Evolutionary conservation across 2,329 filamentous ascomycete genomes (phyloP), one percentile per base, ranked within the genome.

Genomic region (Colletotrichum lentis): DNA sequence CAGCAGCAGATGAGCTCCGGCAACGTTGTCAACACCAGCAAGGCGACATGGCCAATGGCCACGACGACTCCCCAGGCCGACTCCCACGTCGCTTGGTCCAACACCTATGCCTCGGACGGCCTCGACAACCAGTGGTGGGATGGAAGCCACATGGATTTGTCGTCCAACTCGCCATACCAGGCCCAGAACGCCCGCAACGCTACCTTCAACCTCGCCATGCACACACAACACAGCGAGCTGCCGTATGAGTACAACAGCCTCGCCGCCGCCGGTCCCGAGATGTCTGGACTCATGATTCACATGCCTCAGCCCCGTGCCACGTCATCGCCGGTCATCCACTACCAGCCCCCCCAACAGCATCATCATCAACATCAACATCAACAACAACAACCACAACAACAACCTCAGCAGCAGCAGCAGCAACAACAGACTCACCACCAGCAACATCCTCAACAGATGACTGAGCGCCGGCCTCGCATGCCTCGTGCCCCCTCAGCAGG

Each of bases 401-500:
- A 47, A 1, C 44, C n/a, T n/a, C n/a, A 47, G 3, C 44, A 47
- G 3, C 44, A 47, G 3, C 16, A 20, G 3, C 44, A 47, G 11
- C 72, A 72, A 41, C 71, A 71, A 43, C 64, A 72, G 31, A 68
- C 70, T 24, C 65, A 71, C 18, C 71, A 70, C 35, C 71, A 72
- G 56, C 67, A 65, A 35, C 65, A 72, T 39, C 70, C 69, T 49
- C 71, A 47, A 41, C 67, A 50, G 60, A 72, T 70, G 64, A 72
- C 72, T 20, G 80, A 83, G 49, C 77, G 79, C 39, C 76, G 79
- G 37, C 80, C 80, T 39, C 81, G 82, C 14, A 83, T 83, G 59
- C 85, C 85, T 1, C 80, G 82, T 12, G 85, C 85, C 5, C 85
- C 84, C 1, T 86, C 84, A 1, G 84, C 85, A 0, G 85, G 85